phyloP scores from a whole-genome alignment of 192 early-diverging fungal species.

The Coemansia sp. region DNA sequence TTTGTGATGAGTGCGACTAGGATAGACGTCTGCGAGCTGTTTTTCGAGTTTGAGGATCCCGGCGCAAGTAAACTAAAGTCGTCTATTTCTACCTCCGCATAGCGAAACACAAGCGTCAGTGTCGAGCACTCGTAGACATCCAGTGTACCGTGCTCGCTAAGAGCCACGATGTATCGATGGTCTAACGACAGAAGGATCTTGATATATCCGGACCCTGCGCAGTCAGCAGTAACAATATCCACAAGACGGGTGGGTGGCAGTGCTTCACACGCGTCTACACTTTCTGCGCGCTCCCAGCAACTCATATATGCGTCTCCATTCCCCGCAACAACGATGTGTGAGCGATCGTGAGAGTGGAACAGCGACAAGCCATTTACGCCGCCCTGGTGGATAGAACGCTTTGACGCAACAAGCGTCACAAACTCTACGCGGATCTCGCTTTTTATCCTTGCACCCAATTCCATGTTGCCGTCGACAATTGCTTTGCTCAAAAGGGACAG shows the following conservation, averaged over 20 bases:
- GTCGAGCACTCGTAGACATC: conserved; percentile 49
- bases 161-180: conserved; percentile 35
- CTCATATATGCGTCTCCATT: conserved; percentile 34
- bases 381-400: conserved; percentile 9
- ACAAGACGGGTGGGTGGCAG: conserved; percentile 11
- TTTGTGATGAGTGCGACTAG: conserved; percentile 24
- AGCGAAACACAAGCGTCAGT: conserved; percentile 48
- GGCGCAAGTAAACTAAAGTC: conserved; percentile 39
- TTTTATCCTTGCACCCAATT: conserved; percentile 20
- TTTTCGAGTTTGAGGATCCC: background rate
- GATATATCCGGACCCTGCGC: conserved; percentile 28
- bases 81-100: conserved; percentile 14
- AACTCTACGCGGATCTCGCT: conserved; percentile 29
- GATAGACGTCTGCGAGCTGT: conserved; percentile 4
- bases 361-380: conserved; percentile 26
- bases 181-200: conserved; percentile 25
- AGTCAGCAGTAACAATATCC: conserved; percentile 27
- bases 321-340: conserved; percentile 28
- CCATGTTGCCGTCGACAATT: conserved; percentile 32
- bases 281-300: conserved; percentile 31
- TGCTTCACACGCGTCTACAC: background rate
- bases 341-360: conserved; percentile 7
- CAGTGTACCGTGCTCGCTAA: conserved; percentile 24
- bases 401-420: conserved; percentile 6
- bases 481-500: conserved; percentile 28